phyloP scores from a whole-genome alignment of 1,284 basidiomycete genomes.

The Ganoderma resinaceum region DNA sequence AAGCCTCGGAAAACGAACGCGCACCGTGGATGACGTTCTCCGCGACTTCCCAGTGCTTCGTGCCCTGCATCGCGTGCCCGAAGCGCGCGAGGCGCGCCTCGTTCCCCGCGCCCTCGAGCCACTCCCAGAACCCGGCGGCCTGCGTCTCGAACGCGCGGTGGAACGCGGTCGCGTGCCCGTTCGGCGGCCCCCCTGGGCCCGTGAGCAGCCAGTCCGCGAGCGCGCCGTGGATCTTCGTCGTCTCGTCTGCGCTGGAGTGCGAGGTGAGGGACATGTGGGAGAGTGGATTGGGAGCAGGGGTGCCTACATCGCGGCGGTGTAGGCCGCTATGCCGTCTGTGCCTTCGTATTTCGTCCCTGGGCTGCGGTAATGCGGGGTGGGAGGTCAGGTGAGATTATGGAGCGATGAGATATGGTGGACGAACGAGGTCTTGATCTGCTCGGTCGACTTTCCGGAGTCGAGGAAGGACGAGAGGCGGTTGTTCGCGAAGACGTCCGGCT shows the following conservation, averaged over 20 bases:
- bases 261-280: background rate
- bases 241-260: conserved; percentile 17
- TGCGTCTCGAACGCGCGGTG: conserved; percentile 39
- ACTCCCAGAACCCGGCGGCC: conserved; percentile 20
- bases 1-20: background rate
- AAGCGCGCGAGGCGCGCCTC: conserved; percentile 25
- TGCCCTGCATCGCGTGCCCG: conserved; percentile 30
- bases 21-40: conserved; percentile 29
- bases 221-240: conserved; percentile 18
- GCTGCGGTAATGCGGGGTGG: background rate
- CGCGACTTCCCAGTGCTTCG: conserved; percentile 27
- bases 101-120: conserved; percentile 26
- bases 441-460: conserved; percentile 63
- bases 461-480: conserved; percentile 70
- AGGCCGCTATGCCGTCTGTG: conserved; percentile 28
- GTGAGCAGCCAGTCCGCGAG: conserved; percentile 23
- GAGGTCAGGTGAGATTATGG: background rate
- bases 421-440: conserved; percentile 44
- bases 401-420: conserved; percentile 40
- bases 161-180: conserved; percentile 19
- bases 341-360: conserved; percentile 29
- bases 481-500: conserved; percentile 70
- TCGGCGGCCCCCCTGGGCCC: conserved; percentile 3
- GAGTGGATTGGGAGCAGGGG: background rate
- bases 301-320: conserved; percentile 16